Evolutionary conservation across 2,329 filamentous ascomycete genomes (phyloP).

Genomic region (Colletotrichum sp.): DNA sequence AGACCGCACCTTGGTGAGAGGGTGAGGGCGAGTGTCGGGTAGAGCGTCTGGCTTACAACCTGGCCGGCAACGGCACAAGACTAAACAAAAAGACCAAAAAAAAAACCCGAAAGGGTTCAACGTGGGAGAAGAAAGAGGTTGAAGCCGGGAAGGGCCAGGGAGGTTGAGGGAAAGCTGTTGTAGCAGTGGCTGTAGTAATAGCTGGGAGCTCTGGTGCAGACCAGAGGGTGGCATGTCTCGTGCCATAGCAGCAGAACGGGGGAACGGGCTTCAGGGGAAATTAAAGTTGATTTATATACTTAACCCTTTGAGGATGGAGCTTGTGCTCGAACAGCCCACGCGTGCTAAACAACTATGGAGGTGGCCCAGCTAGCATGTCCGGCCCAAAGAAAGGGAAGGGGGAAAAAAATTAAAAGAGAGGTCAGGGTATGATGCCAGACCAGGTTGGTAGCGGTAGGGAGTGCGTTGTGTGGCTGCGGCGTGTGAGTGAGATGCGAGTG

Average conservation of each 20-base stretch:
- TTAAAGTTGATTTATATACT: constrained; percentile 45
- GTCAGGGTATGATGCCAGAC: constrained; percentile 14
- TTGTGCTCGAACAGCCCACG: constrained; percentile 17
- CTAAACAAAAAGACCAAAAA: neutral
- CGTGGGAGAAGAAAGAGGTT: neutral
- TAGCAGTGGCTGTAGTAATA: constrained; percentile 16
- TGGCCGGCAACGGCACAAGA: neutral
- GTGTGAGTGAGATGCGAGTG: neutral
- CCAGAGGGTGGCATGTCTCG: constrained; percentile 45
- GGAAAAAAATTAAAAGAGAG: neutral
- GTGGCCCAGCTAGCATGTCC: constrained; percentile 6
- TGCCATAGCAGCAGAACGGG: constrained; percentile 43
- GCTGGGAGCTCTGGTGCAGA: constrained; percentile 37
- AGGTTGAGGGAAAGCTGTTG: constrained; percentile 11
- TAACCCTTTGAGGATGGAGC: constrained; percentile 27
- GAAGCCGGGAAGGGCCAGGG: neutral
- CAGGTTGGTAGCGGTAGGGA: neutral
- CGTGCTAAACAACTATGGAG: constrained; percentile 1
- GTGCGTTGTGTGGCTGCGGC: constrained; percentile 1
- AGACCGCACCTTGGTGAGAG: neutral
- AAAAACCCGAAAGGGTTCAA: neutral
- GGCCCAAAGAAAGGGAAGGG: neutral
- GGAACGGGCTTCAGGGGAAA: constrained; percentile 31
- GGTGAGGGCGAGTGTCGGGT: neutral
- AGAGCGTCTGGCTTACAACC: neutral